Base-by-base conservation (phyloP, 73 alveolate species). In the Loxodes magnus region DNA sequence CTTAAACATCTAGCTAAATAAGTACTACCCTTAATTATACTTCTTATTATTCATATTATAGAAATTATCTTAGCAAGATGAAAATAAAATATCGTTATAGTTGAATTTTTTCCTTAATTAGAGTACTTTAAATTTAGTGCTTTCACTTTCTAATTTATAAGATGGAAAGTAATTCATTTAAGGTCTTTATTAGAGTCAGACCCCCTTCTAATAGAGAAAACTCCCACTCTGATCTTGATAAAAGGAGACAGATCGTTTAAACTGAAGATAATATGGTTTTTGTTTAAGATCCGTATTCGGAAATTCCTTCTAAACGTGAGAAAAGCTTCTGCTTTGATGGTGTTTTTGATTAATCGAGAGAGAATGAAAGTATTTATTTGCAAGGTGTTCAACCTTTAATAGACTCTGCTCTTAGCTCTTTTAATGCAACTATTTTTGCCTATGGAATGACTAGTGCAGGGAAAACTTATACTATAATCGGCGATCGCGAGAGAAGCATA, bases 391-490 rank as follows among this genome's bases (percentile, higher is more conserved):
- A 63, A 43, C 71, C 74, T 10, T 58, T 79, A 31, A 79, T 87
- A 5, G 69, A 56, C 27, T 53, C 71, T 7, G 83, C 78, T 4
- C 46, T 77, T 33, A 84, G 82, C 62, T 96, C 96, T 14, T 84
- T 70, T 56, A 88, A 89, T 59, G 92, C 93, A 14, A 89, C 98
- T 14, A 55, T 81, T 0, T 89, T 89, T 57, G 96, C 92, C 15
- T 89, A 89, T 62, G 98, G 98, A 6, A 78, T 78, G 44, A 89
- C 98, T 6, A 96, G 98, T 6, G 64, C 90, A 57, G 98, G 98
- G 6, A 89, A 89, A 77, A 89, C 98, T 23, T 81, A 29, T 52
- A 80, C 96, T 3, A 89, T 89, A 96, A 87, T 79, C 77, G 98
- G 98, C 24, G 48, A 61, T 39, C 62, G 65, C 14, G 53, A 15